These are phyloP conservation scores for Umbelopsis vinacea DNA, from an alignment of 192 early-diverging fungal species.

Conservation along the genomic window DNA sequence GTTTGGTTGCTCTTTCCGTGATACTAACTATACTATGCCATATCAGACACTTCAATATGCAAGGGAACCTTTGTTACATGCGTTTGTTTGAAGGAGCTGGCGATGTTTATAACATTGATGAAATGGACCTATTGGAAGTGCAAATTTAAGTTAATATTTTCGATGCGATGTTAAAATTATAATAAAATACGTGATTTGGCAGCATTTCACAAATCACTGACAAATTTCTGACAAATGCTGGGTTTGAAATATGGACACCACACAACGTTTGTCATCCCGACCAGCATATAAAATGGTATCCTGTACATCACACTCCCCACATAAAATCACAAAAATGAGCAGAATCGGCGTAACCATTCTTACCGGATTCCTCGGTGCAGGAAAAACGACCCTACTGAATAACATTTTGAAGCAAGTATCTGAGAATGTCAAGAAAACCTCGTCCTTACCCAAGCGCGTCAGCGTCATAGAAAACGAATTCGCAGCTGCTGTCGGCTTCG, in stretches of 20 bases:
- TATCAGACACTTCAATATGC: conserved; percentile 27
- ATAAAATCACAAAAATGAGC: neutral
- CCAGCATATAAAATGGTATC: neutral
- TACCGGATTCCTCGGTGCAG: conserved; percentile 62
- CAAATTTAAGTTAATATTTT: neutral
- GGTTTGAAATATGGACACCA: neutral
- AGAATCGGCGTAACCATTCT: conserved; percentile 65
- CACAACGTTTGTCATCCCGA: neutral
- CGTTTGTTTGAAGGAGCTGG: conserved; percentile 33
- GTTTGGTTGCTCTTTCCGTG: too few species aligned
- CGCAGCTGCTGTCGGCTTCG: conserved; percentile 50
- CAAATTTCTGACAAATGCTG: conserved; percentile 12
- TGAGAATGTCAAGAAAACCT: conserved; percentile 1
- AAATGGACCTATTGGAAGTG: neutral
- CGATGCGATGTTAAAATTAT: neutral
- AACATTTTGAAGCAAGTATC: conserved; percentile 30
- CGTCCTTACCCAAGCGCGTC: conserved; percentile 24
- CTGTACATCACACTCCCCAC: neutral
- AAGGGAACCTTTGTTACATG: conserved; percentile 25
- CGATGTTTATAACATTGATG: neutral
- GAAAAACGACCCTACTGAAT: conserved; percentile 43
- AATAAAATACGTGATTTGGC: neutral
- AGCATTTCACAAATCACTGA: neutral
- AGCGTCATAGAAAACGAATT: conserved; percentile 50
- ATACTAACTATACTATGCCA: neutral